Base-by-base conservation (phyloP, 768 basidiomycete species). In the Collybia sordida region DNA sequence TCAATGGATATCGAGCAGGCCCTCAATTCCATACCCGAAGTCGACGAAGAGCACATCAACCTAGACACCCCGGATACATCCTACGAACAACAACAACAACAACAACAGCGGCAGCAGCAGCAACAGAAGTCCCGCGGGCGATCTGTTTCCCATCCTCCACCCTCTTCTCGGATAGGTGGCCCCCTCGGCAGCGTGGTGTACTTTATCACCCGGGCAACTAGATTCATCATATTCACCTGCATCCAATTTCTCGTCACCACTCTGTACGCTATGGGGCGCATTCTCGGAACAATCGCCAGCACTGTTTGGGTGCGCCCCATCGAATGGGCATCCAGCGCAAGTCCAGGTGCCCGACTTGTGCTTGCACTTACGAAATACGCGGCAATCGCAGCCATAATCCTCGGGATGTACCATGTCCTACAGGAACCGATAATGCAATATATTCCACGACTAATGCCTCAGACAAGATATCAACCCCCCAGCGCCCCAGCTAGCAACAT, bases 1-100 rank as follows among this genome's bases (percentile, higher is more conserved):
- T 75, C 78, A 2, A 56, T 74, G 42, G 62, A 79, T 21, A 65
- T 74, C 24, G 80, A 81, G 50, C 72, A 77, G 54, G 77, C 80
- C 2, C 74, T 90, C 22, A 69, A 79, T 19, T 79, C 84, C 6
- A 86, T 90, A 58, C 72, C 78, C 4, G 88, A 90, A 70, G 72
- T 74, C 23, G 82, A 89, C 3, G 86, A 88, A 60, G 73, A 68
- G 23, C 67, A 49, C 59, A 60, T 42, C 67, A 64, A 36, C 42
- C 64, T 19, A 45, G 51, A 43, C 11, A 23, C 36, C 40, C 64
- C 22, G 44, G 51, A 43, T 6, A 23, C 36, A 11, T 37, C 45
- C 52, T 67, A 43, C 60, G 53, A 22, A 57, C 59, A 45, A 31
- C 31, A 31, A 4, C 31, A 31, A 3, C 9, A n/a, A n/a, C n/a